A percentile compares a stretch with the other conserved stretches of the same genome.
phyloP scores from a whole-genome alignment of 441 rosid species.

The Aleurites moluccanus region DNA sequence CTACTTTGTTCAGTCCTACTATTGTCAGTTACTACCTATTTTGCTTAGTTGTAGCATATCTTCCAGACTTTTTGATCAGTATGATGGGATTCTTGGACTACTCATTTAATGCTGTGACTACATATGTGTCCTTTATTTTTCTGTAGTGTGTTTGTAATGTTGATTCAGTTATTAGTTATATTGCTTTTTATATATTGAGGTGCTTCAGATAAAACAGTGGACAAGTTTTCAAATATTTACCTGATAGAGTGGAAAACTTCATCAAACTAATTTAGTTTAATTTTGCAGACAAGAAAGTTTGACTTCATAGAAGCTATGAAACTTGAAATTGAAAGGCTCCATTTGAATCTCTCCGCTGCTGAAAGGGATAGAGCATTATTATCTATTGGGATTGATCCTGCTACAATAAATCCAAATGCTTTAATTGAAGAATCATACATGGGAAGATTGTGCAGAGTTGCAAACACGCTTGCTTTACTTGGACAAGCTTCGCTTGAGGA shows the following conservation, averaged over 20 bases:
- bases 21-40: not conserved
- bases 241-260: constrained; percentile 22
- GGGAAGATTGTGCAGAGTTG: constrained; percentile 72
- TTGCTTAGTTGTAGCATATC: not conserved
- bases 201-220: not conserved
- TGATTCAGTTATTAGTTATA: constrained; percentile 8
- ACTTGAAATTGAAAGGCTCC: constrained; percentile 91
- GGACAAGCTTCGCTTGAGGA: constrained; percentile 92
- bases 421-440: constrained; percentile 64
- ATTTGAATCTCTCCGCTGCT: constrained; percentile 86
- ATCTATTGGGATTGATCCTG: constrained; percentile 91
- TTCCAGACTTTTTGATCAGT: not conserved
- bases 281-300: constrained; percentile 65
- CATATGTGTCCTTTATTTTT: not conserved
- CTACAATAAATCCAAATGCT: constrained; percentile 85
- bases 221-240: constrained; percentile 16
- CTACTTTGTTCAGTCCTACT: not conserved
- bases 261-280: constrained; percentile 19
- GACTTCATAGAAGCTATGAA: constrained; percentile 77
- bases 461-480: constrained; percentile 70
- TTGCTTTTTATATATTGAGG: not conserved
- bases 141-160: not conserved
- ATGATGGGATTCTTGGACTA: not conserved
- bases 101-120: not conserved
- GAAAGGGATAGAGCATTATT: constrained; percentile 95